Evolutionary conservation across 805 yeast genomes (phyloP).

Genomic region (Metschnikowia continentalis): DNA sequence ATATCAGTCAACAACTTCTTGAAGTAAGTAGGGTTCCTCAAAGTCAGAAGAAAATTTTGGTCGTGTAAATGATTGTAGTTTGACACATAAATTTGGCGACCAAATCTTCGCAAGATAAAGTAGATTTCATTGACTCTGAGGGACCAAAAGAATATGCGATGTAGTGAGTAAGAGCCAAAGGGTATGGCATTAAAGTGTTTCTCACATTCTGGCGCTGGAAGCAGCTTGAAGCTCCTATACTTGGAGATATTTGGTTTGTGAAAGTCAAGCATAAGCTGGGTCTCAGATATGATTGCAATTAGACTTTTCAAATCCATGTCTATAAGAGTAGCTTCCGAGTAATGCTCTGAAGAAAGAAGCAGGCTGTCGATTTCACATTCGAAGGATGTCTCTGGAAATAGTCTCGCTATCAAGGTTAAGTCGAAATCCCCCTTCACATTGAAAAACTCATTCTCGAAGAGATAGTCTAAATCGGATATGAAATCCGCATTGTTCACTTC

Average conservation of each 20-base stretch:
- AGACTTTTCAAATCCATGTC: constrained; percentile 38
- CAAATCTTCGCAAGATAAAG: constrained; percentile 42
- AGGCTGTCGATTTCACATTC: constrained; percentile 6
- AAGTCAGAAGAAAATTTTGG: constrained; percentile 31
- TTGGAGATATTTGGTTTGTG: constrained; percentile 18
- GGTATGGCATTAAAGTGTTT: constrained; percentile 20
- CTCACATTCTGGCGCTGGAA: constrained; percentile 9
- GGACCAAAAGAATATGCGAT: constrained; percentile 43
- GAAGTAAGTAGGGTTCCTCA: constrained; percentile 20
- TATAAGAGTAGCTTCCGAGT: constrained; percentile 27
- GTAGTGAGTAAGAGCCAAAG: constrained; percentile 39
- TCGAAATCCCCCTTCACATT: constrained; percentile 23
- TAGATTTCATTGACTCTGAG: constrained; percentile 49
- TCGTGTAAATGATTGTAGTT: constrained; percentile 43
- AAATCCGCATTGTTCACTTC: constrained; percentile 17
- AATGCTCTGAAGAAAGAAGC: constrained; percentile 11
- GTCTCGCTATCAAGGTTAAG: constrained; percentile 15
- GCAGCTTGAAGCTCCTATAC: constrained; percentile 10
- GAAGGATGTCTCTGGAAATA: constrained; percentile 6
- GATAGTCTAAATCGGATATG: constrained; percentile 19
- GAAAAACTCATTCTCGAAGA: constrained; percentile 21
- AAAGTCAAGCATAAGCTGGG: constrained; percentile 25
- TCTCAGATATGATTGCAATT: constrained; percentile 22
- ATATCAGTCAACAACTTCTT: constrained; percentile 20
- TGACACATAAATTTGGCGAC: constrained; percentile 44